Conservation (phyloP, 2,329 filamentous ascomycete genomes). For the Colletotrichum truncatum region DNA sequence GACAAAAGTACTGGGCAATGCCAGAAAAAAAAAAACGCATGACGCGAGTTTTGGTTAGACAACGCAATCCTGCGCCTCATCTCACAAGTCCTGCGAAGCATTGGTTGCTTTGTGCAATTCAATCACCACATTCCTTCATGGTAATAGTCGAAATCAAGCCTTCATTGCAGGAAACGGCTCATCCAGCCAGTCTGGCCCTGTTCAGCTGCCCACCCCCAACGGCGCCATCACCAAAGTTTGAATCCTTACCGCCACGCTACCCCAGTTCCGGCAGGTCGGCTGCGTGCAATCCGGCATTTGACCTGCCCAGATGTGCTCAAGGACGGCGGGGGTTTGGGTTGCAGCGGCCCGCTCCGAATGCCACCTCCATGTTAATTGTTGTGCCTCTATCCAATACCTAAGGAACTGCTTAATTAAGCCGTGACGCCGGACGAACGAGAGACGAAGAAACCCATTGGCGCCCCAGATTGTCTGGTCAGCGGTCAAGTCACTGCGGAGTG, state of each 20-base stretch:
- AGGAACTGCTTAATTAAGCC: constrained; percentile 27
- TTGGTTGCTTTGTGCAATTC: too few species aligned
- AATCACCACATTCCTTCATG: neutral
- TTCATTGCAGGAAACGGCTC: neutral
- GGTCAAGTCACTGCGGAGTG: neutral
- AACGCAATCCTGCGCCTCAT: too few species aligned
- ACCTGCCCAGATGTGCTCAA: constrained; percentile 21
- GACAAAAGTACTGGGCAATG: too few species aligned
- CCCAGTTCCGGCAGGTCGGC: constrained; percentile 27
- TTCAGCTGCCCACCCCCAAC: neutral
- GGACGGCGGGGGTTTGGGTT: constrained; percentile 14
- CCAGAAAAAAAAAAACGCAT: too few species aligned
- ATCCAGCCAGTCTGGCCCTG: neutral
- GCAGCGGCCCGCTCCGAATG: neutral
- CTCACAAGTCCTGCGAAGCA: too few species aligned
- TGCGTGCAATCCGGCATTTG: constrained; percentile 23
- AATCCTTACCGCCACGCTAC: constrained; percentile 24
- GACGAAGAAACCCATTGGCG: neutral
- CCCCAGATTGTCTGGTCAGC: constrained; percentile 2
- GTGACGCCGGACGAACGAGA: constrained; percentile 1
- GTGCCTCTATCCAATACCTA: neutral
- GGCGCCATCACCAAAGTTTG: neutral
- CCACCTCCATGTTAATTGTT: neutral
- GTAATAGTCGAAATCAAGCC: too few species aligned
- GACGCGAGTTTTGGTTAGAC: too few species aligned